Conservation (phyloP, 106 monocot genomes). For the Acorus gramineus region DNA sequence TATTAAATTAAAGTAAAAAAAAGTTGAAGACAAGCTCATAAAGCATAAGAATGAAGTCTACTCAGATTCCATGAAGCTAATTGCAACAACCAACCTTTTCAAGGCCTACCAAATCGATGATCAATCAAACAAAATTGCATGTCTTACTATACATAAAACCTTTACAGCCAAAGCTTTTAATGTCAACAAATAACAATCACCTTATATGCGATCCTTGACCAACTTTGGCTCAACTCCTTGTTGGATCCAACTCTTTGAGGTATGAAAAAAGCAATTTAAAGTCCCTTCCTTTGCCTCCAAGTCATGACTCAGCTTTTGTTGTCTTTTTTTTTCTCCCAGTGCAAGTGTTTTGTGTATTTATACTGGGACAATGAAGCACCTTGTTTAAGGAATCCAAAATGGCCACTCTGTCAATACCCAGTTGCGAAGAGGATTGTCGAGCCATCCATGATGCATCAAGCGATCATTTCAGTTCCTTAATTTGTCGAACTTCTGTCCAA, state of each 20-base stretch:
- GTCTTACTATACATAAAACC: too few relatives aligned
- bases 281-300: background rate
- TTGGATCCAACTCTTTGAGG: background rate
- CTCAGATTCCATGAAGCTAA: conserved; percentile 9
- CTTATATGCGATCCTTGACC: too few relatives aligned
- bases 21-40: too few relatives aligned
- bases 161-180: too few relatives aligned
- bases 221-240: background rate
- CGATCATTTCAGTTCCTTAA: conserved; percentile 11
- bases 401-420: background rate
- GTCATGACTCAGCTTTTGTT: too few relatives aligned
- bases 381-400: background rate
- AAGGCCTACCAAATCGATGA: too few relatives aligned
- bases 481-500: conserved; percentile 14
- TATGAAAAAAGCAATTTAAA: background rate
- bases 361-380: background rate
- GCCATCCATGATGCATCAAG: conserved; percentile 25
- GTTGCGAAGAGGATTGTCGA: conserved; percentile 32
- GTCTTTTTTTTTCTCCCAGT: background rate
- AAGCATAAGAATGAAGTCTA: conserved; percentile 1
- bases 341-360: background rate
- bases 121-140: background rate
- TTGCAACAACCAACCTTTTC: background rate
- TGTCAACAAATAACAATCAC: too few relatives aligned
- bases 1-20: too few relatives aligned